Conservation (phyloP, 352 stramenopile species). For the Aphanomyces cochlioides region DNA sequence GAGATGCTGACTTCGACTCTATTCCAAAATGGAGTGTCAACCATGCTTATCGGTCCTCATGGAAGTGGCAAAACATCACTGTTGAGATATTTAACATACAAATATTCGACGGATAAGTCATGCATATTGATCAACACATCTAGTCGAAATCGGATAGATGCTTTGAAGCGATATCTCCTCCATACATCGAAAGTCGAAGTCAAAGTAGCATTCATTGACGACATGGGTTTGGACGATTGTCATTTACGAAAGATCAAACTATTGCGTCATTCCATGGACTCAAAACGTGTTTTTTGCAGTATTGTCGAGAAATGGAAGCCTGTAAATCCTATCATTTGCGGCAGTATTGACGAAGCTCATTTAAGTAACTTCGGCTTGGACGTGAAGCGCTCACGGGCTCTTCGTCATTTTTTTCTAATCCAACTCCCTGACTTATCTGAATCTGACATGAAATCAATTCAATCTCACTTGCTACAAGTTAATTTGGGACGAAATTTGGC, state of each 20-base stretch:
- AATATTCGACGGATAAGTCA: background rate
- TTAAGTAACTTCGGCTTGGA: background rate
- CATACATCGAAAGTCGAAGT: background rate
- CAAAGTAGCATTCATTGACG: slow-evolving; percentile 5
- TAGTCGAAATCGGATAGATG: background rate
- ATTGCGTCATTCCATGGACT: background rate
- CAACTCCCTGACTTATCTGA: background rate
- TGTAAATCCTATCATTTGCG: background rate
- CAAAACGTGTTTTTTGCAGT: background rate
- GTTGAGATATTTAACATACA: too few species aligned
- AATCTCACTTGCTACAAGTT: background rate
- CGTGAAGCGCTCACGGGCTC: background rate
- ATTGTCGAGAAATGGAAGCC: background rate
- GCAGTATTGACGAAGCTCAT: background rate
- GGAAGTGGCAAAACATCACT: too few species aligned
- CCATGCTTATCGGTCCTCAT: too few species aligned
- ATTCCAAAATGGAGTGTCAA: too few species aligned
- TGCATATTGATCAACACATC: background rate
- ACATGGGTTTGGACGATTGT: background rate
- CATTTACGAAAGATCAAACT: background rate
- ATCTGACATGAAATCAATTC: background rate
- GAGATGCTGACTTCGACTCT: too few species aligned
- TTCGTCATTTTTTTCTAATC: slow-evolving; percentile 4
- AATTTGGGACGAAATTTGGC: background rate
- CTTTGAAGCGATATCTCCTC: background rate